phyloP scores from a whole-genome alignment of 768 basidiomycete genomes.

The Kondoa subrosea region DNA sequence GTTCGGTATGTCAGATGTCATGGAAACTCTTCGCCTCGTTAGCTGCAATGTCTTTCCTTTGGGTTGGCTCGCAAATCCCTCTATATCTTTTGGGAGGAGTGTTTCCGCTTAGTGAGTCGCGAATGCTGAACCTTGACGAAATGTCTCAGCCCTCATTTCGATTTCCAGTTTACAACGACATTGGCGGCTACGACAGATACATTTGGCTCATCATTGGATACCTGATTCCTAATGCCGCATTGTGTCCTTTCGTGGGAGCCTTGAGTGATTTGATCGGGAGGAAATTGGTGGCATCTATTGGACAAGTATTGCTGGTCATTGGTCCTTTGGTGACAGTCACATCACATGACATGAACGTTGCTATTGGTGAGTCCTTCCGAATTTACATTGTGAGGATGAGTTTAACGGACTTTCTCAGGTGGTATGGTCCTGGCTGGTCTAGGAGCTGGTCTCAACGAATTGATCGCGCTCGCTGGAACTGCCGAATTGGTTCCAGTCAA shows the following conservation, averaged over 20 bases:
- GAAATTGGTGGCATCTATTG: background rate
- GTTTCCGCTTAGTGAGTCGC: background rate
- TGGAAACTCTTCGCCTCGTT: background rate
- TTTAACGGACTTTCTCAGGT: background rate
- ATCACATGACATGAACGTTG: background rate
- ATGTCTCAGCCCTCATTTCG: background rate
- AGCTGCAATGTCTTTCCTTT: background rate
- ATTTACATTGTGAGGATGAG: background rate
- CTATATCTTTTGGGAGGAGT: background rate
- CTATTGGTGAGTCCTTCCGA: background rate
- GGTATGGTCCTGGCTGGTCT: background rate
- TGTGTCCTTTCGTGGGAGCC: background rate
- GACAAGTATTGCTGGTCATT: background rate
- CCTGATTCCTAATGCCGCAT: background rate
- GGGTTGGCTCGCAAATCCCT: background rate
- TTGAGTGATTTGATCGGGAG: background rate
- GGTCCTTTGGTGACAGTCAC: background rate
- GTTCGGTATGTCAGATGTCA: background rate
- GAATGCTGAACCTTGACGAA: background rate
- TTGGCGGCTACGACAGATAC: background rate
- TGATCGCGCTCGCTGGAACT: background rate
- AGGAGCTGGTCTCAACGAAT: background rate
- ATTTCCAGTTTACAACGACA: background rate
- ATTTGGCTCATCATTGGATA: background rate
- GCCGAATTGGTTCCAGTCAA: background rate